A percentile compares a stretch with the other conserved stretches of the same genome.
Evolutionary conservation across 495 filamentous ascomycete genomes (phyloP).

Genomic region (Xylaria longipes): DNA sequence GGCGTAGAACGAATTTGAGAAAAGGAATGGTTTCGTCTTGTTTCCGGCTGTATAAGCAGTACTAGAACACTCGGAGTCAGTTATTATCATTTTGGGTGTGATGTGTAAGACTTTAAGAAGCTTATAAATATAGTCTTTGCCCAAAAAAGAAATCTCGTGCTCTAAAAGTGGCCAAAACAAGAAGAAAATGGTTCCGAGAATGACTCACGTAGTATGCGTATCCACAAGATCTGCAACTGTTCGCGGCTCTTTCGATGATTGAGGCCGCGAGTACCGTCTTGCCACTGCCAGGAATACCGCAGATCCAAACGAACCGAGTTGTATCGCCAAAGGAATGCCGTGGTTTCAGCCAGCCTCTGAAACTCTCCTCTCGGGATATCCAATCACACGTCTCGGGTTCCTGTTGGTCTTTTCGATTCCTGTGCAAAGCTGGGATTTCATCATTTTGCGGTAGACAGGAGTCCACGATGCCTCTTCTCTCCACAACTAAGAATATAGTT

Average conservation of each 20-base stretch:
- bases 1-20: slow-evolving; percentile 36
- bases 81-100: not conserved
- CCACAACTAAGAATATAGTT: not conserved
- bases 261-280: slow-evolving; percentile 49
- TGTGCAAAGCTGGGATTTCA: not conserved
- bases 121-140: no score
- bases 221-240: slow-evolving; percentile 27
- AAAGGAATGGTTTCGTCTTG: slow-evolving; percentile 43
- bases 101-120: no score
- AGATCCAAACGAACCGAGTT: slow-evolving; percentile 43
- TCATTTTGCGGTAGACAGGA: not conserved
- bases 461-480: not conserved
- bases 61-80: slow-evolving; percentile 14
- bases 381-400: slow-evolving; percentile 36
- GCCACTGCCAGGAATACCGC: slow-evolving; percentile 52
- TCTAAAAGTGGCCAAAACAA: no score
- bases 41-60: slow-evolving; percentile 45
- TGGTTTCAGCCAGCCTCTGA: slow-evolving; percentile 18
- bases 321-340: not conserved
- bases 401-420: slow-evolving; percentile 21
- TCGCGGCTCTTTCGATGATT: slow-evolving; percentile 35
- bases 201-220: slow-evolving; percentile 40
- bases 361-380: slow-evolving; percentile 32
- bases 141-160: no score
- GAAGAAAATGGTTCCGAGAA: no score